Base-by-base conservation (phyloP, 2,329 filamentous ascomycete genomes). In the Colletotrichum coccodes region DNA sequence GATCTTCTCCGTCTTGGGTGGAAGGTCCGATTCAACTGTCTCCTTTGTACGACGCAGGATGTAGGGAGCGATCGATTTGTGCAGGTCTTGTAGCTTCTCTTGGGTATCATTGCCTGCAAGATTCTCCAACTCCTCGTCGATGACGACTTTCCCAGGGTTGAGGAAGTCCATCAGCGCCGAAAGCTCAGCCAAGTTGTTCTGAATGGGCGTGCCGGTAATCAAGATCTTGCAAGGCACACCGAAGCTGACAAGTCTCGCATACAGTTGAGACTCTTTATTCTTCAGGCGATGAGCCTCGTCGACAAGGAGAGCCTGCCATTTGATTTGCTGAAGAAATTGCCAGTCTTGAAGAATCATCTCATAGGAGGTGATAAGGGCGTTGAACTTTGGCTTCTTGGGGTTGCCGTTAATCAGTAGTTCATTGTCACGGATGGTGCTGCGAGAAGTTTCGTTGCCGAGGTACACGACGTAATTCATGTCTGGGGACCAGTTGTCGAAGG, bases 381-480 rank as follows among this genome's bases (percentile, higher is more conserved):
- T 96, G 85, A 99, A 99, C 79, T 97, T 98, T 70, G 93, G 92
- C 78, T 94, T 95, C 79, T 92, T 94, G 2, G 92, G 87, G 75
- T 97, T 97, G 38, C 92, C 92, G 76, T 97, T 93, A 6, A 94
- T 87, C 65, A 98, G 88, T 49, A 99, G 85, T 79, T 99, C 96
- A 75, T 97, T 91, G 52, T 98, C 94, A 42, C 92, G 91, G 71
- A 99, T 97, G 73, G 94, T 95, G 72, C 87, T 91, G 50, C 97
- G 93, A 36, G 96, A 92, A 38, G 92, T 89, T 78, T 96, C 92
- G 62, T 94, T 95, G 58, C 97, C 96, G 60, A 95, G 94, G 80
- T 99, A 99, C 60, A 98, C 94, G 66, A 99, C 93, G 79, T 98
- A 98, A 80, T 99, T 98, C 71, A 98, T 82, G 77, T 98, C 95